Evolutionary conservation across 306 rosid species (phyloP).

Genomic region (Cucurbita maxima): DNA sequence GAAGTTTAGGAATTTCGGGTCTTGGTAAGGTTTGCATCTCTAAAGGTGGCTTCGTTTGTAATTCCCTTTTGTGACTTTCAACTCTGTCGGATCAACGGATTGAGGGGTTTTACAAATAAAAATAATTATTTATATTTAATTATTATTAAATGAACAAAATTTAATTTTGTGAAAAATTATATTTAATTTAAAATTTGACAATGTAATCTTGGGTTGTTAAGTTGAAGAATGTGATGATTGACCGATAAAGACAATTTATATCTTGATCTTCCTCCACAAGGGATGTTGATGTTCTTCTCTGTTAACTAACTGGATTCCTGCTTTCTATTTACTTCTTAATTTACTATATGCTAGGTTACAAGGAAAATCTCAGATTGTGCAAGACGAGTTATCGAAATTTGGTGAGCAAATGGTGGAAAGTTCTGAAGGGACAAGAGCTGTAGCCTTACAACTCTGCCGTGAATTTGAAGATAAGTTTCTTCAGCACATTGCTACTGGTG

Average conservation of each 20-base stretch:
- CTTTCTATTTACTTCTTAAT: not conserved
- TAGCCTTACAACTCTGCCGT: constrained; percentile 96
- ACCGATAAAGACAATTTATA: not conserved
- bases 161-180: not conserved
- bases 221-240: not conserved
- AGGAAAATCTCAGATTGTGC: constrained; percentile 86
- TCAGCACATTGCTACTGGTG: constrained; percentile 75
- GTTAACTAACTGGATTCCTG: not conserved
- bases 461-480: constrained; percentile 97
- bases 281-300: not conserved
- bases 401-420: constrained; percentile 81
- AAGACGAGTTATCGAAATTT: constrained; percentile 84
- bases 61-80: not conserved
- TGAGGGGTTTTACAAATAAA: not conserved
- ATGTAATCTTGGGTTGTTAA: not conserved
- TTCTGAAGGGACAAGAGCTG: constrained; percentile 85
- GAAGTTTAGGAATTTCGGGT: not conserved
- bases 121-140: not conserved
- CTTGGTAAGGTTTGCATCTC: not conserved
- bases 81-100: not conserved
- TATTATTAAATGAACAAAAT: not conserved
- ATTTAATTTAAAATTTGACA: not conserved
- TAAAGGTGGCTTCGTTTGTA: not conserved
- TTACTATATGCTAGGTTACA: constrained; percentile 51
- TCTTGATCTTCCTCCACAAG: not conserved